Base-by-base conservation (phyloP, 495 filamentous ascomycete genomes). In the Usnea hakonensis region DNA sequence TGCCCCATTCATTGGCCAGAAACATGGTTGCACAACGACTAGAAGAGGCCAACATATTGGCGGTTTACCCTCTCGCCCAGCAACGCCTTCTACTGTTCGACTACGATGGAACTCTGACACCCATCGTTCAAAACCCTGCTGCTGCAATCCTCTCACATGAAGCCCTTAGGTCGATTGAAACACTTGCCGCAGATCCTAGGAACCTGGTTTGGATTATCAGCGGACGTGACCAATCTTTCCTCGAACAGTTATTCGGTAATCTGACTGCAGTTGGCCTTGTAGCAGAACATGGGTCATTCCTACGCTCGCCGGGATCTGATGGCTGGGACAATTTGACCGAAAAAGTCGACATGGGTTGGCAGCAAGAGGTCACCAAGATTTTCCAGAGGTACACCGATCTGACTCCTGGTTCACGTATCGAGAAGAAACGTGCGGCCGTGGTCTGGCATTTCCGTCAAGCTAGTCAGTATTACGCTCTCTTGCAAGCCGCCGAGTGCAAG, bases 151-250 rank as follows among this genome's bases (percentile, higher is more conserved):
- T 94, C 0, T 90, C 90, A 3, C 87, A 93, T 67, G 83, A 85
- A 19, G 84, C 93, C 30, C 83, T 95, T 43, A 83, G 83, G 36
- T 92, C 87, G 32, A 77, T 98, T 59, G 89, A 88, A 69, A 80
- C 78, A 37, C 81, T 98, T 16, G 88, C 93, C 1, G 79, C 88
- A 3, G 89, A 97, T 67, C 83, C 86, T 6, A 78, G 77, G 26
- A 98, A 97, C 67, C 81, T 84, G 5, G 90, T 98, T n/a, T 98
- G 94, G 94, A 95, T 98, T 67, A 96, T 98, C 68, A 93, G 89
- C 54, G 94, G 94, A 8, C 84, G 95, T 53, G 91, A 97, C 67
- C 90, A 94, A 61, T 84, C 86, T 16, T 97, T 97, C 74, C 74
- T 98, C 37, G 83, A 87, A 59, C 84, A 91, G 63, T 90, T 90